Evolutionary conservation across 768 basidiomycete species (phyloP), one percentile per base, ranked within the genome.

Genomic region (Calocybe cyanea): DNA sequence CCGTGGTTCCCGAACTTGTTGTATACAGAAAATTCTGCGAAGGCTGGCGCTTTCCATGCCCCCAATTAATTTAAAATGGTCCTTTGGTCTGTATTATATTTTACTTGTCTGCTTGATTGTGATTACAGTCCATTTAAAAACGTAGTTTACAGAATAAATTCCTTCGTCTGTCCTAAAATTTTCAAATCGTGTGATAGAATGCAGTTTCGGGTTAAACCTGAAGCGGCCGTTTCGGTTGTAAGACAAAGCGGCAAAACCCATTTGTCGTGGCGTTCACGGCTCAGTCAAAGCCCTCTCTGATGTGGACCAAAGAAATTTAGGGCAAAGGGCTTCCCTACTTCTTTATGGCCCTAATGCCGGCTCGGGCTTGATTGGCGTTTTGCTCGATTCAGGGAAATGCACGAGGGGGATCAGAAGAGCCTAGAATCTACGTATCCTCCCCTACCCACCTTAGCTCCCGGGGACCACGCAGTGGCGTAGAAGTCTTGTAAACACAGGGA

Each of bases 31-130:
- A 14, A 38, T 20, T n/a, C 42, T 48, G 68, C 66, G 67, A 70
- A 70, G 65, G 61, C 64, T 67, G 59, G 69, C 69, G 69, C 66
- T 63, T 49, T 59, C 51, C 58, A 49, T 59, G 60, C 55, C 59
- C 65, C 61, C 50, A 54, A 54, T 61, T 51, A 57, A 59, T 46
- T 56, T 53, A 39, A 53, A 38, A 18, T 34, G 24, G 10, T 40
- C n/a, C 42, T 10, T 52, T 48, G 35, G n/a, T 25, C 15, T 42
- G 46, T 52, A 48, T 49, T 43, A n/a, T 38, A 18, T 46, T 17
- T 20, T 18, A 36, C 19, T 9, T 20, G 21, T 14, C 43, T 20
- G 32, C 24, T 23, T 25, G 32, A 21, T 38, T 34, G 10, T 25
- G 8, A 15, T 28, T 21, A 8, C 23, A 11, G 33, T 34, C 15